Conservation (phyloP, 257 asterid genomes). For the Forsythia suspensa region DNA sequence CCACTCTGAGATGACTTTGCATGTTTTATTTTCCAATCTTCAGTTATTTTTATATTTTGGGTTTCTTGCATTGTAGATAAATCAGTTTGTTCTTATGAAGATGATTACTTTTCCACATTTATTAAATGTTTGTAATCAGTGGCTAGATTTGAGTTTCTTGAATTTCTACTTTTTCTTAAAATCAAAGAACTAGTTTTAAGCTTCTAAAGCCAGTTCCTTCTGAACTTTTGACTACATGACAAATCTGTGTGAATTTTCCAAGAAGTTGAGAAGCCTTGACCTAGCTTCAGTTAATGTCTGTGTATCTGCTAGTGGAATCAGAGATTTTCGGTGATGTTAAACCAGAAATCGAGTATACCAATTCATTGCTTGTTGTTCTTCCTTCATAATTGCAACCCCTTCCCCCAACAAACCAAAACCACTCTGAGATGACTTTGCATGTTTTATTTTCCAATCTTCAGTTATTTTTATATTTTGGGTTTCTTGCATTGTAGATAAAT, state of each 20-base stretch:
- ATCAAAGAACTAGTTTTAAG: not conserved
- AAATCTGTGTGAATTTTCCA: not conserved
- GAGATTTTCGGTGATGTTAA: not conserved
- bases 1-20: not conserved
- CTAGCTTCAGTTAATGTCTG: not conserved
- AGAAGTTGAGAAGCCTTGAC: not conserved
- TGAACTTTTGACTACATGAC: not conserved
- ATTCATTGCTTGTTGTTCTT: constrained; percentile 11
- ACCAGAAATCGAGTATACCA: not conserved
- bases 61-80: not conserved
- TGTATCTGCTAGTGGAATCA: not conserved
- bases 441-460: not conserved
- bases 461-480: not conserved
- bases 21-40: not conserved
- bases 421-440: not conserved
- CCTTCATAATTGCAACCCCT: not conserved
- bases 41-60: not conserved
- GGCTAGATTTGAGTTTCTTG: not conserved
- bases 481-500: not conserved
- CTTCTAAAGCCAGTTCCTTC: not conserved
- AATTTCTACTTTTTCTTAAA: not conserved
- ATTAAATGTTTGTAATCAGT: not conserved
- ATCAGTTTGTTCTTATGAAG: not conserved
- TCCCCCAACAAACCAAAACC: not conserved
- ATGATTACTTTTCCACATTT: not conserved